Percentiles rank a stretch among this genome's conserved stretches.
Evolutionary conservation across 1,139 yeast species (phyloP).

Genomic region (Blastobotrys apis): DNA sequence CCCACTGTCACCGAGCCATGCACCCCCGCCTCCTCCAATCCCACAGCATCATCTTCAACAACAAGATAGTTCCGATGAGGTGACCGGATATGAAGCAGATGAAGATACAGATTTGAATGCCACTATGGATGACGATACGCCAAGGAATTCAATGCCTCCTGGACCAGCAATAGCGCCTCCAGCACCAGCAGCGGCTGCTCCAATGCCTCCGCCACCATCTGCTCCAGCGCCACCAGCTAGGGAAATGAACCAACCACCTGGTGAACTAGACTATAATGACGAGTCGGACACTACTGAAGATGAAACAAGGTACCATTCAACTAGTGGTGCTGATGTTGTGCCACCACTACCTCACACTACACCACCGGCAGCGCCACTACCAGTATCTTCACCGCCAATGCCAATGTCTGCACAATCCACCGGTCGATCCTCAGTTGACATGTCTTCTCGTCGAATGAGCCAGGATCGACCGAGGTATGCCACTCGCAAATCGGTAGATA

Average conservation of each 20-base stretch:
- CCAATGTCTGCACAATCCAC: slow-evolving; percentile 10
- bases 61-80: slow-evolving; percentile 25
- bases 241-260: slow-evolving; percentile 4
- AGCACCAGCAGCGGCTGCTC: slow-evolving; percentile 21
- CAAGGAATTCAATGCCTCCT: slow-evolving; percentile 7
- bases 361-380: slow-evolving; percentile 20
- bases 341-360: slow-evolving; percentile 15
- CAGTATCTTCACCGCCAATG: slow-evolving; percentile 17
- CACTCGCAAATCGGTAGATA: slow-evolving; percentile 8
- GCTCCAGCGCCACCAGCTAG: slow-evolving; percentile 19
- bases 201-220: slow-evolving; percentile 20
- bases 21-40: slow-evolving; percentile 19
- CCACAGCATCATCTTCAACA: slow-evolving; percentile 18
- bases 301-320: too few relatives aligned
- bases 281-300: slow-evolving; percentile 16
- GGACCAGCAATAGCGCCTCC: slow-evolving; percentile 16
- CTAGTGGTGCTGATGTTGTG: slow-evolving; percentile 7
- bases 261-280: slow-evolving; percentile 12
- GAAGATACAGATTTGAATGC: slow-evolving; percentile 41
- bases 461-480: slow-evolving; percentile 13
- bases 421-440: slow-evolving; percentile 11
- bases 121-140: slow-evolving; percentile 19
- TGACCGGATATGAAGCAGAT: slow-evolving; percentile 51
- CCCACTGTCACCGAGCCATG: slow-evolving; percentile 11
- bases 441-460: neutral